Conservation (phyloP, 331 rosid genomes). For the Phaseolus coccineus region DNA sequence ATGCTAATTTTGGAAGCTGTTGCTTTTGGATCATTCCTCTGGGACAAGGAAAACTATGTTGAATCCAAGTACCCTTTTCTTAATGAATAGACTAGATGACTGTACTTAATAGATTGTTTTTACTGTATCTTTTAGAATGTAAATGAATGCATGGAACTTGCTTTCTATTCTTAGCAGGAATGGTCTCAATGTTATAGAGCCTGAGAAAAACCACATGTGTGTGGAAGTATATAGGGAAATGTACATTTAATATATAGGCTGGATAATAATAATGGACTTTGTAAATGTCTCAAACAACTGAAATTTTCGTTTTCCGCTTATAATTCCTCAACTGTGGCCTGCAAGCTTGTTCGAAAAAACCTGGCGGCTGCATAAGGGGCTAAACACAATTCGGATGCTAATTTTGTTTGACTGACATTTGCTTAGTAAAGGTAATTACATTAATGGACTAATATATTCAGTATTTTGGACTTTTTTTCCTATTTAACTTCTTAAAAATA, state of each 20-base stretch:
- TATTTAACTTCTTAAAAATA: too few relatives aligned
- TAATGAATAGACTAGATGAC: slow-evolving; percentile 48
- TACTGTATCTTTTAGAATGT: slow-evolving; percentile 34
- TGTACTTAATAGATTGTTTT: slow-evolving; percentile 27
- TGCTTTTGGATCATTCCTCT: slow-evolving; percentile 87
- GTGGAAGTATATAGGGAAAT: slow-evolving; percentile 1
- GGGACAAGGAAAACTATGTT: slow-evolving; percentile 86
- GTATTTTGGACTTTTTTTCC: too few relatives aligned
- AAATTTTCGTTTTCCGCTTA: background rate
- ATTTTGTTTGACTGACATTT: background rate
- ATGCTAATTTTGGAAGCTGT: slow-evolving; percentile 91
- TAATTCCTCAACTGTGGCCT: background rate
- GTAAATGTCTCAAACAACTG: slow-evolving; percentile 2
- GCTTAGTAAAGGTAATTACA: background rate
- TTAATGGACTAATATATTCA: background rate
- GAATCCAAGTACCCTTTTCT: slow-evolving; percentile 83
- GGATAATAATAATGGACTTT: slow-evolving; percentile 5
- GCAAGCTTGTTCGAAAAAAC: background rate
- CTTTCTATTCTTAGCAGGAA: slow-evolving; percentile 23
- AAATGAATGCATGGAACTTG: slow-evolving; percentile 36
- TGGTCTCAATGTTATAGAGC: background rate
- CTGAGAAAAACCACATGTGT: background rate
- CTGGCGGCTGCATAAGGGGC: background rate
- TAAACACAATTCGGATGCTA: background rate
- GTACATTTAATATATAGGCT: background rate